Evolutionary conservation across 768 basidiomycete genomes (phyloP), one percentile per base, ranked within the genome.

Genomic region (Suillus hirtellus): DNA sequence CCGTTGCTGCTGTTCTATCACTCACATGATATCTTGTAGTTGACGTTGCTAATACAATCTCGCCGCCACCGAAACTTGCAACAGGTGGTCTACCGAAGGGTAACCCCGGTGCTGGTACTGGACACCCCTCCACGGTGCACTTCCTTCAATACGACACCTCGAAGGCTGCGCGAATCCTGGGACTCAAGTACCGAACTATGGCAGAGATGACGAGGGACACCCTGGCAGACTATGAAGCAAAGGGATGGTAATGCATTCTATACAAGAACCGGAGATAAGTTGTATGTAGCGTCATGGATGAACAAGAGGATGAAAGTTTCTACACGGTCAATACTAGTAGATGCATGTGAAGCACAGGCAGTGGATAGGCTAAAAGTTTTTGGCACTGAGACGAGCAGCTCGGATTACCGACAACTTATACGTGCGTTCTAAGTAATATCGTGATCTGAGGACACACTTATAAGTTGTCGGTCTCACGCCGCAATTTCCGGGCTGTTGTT

Each of bases 201-300:
- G 77, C 76, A 64, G 77, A 82, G 66, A 75, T 76, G 10, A 73
- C 79, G 9, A 76, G 64, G 60, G 84, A 81, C 63, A 75, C 72
- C 9, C 59, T 84, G 44, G 73, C 70, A 8, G 80, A 84, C 64
- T 83, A 78, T 59, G 78, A 79, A 66, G 69, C 66, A n/a, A 75
- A 77, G 34, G 79, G 80, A 1, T 83, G 80, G 82, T 78, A 69
- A 65, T 44, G 27, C 2, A 42, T 17, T 27, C 19, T 8, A 27
- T 40, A 6, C 14, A 12, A 19, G 56, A 40, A 40, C 15, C 40
- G 6, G n/a, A 27, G 55, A 58, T 5, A n/a, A 17, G 15, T 4
- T 56, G 37, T 58, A 35, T 10, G 31, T 31, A 31, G 31, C 3
- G 19, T 55, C 58, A 52, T 40, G 14, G 14, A 56, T 6, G 21